Conservation (phyloP, 1,139 yeast species). For the Williopsis jadinii region DNA sequence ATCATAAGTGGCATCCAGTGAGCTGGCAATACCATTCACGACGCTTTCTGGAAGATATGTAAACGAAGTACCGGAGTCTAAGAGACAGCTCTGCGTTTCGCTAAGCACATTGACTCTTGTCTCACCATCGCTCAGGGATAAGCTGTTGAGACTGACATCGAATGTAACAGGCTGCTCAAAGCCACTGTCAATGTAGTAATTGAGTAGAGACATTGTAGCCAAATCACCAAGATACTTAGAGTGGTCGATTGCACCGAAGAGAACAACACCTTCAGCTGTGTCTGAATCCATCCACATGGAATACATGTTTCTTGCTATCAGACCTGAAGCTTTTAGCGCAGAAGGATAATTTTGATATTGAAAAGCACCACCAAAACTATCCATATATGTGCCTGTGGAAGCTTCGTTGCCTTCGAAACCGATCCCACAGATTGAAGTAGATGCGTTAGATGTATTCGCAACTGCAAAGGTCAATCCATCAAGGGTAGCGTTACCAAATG, state of each 20-base stretch:
- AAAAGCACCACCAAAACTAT: constrained; percentile 3
- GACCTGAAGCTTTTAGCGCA: constrained; percentile 30
- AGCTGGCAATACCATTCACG: neutral
- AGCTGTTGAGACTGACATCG: neutral
- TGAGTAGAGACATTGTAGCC: constrained; percentile 6
- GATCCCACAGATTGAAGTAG: constrained; percentile 22
- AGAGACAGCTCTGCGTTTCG: constrained; percentile 11
- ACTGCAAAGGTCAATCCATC: constrained; percentile 41
- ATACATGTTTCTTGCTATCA: constrained; percentile 42
- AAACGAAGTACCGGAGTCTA: constrained; percentile 8
- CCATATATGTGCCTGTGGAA: constrained; percentile 2
- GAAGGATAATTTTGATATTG: constrained; percentile 4
- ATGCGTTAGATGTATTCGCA: constrained; percentile 45
- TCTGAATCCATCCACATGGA: constrained; percentile 40
- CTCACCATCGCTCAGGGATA: constrained; percentile 21
- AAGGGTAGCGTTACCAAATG: constrained; percentile 38
- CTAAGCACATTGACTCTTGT: constrained; percentile 17
- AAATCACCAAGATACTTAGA: constrained; percentile 30
- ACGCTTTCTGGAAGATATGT: constrained; percentile 20
- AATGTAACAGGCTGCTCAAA: constrained; percentile 4
- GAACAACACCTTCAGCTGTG: constrained; percentile 35
- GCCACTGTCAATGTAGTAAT: constrained; percentile 1
- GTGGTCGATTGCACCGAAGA: constrained; percentile 54
- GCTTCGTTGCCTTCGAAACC: constrained; percentile 5
- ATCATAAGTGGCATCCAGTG: constrained; percentile 1